phyloP scores from a whole-genome alignment of 495 filamentous ascomycete species.

The Halenospora varia region DNA sequence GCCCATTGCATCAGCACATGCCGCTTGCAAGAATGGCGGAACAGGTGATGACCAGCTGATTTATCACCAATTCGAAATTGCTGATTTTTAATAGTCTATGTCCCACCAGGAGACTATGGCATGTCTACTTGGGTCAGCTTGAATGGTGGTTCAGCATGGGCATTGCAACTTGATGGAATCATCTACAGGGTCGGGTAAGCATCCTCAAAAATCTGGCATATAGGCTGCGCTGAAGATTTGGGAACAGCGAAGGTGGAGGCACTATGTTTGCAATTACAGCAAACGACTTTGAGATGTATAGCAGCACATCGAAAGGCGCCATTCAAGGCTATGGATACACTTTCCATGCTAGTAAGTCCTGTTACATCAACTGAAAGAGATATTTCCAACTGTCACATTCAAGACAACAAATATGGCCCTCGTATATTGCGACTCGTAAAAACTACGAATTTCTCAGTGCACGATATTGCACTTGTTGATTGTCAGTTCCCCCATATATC shows the following conservation, averaged over 20 bases:
- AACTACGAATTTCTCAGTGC: slow-evolving; percentile 43
- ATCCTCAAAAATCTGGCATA: too few species aligned
- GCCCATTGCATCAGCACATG: slow-evolving; percentile 43
- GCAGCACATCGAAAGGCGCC: slow-evolving; percentile 41
- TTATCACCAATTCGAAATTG: neutral
- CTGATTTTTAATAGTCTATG: slow-evolving; percentile 29
- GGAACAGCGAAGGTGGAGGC: slow-evolving; percentile 38
- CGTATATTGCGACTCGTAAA: slow-evolving; percentile 35
- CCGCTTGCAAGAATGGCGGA: slow-evolving; percentile 35
- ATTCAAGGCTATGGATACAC: slow-evolving; percentile 50
- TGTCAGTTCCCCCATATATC: slow-evolving; percentile 7
- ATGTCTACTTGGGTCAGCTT: slow-evolving; percentile 23
- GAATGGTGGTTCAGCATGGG: slow-evolving; percentile 33
- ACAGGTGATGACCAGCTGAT: slow-evolving; percentile 10
- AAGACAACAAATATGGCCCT: slow-evolving; percentile 12
- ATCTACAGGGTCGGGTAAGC: slow-evolving; percentile 26
- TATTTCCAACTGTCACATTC: neutral
- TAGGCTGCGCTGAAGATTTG: too few species aligned
- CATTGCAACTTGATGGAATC: slow-evolving; percentile 44
- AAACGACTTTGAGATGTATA: slow-evolving; percentile 47
- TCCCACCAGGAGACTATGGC: slow-evolving; percentile 39
- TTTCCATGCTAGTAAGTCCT: slow-evolving; percentile 24
- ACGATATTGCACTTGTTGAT: slow-evolving; percentile 49
- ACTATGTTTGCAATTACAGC: slow-evolving; percentile 46
- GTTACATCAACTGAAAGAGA: neutral